Conservation (phyloP, 805 yeast species). For the Nematodospora valgi region DNA sequence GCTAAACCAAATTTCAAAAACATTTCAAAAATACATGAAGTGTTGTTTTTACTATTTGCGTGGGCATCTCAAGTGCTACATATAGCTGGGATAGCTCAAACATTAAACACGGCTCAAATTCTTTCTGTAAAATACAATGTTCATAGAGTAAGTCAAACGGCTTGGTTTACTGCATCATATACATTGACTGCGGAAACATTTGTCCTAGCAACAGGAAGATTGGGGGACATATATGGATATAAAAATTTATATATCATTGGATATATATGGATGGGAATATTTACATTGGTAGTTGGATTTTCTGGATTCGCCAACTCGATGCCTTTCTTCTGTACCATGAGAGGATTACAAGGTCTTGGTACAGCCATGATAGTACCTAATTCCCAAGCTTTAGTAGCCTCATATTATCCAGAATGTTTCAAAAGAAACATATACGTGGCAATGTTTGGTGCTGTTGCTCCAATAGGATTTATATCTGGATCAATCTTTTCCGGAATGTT, state of each 20-base stretch:
- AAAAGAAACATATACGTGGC: constrained; percentile 23
- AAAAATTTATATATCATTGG: constrained; percentile 26
- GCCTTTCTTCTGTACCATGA: constrained; percentile 25
- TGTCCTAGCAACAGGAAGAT: constrained; percentile 29
- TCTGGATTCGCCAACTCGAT: constrained; percentile 20
- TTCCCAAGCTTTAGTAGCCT: constrained; percentile 29
- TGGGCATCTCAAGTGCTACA: constrained; percentile 28
- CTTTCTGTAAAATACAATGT: constrained; percentile 24
- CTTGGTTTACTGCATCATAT: constrained; percentile 35
- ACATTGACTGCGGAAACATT: constrained; percentile 37
- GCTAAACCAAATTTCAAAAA: constrained; percentile 19
- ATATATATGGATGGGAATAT: constrained; percentile 19
- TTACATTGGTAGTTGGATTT: constrained; percentile 25
- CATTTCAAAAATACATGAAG: constrained; percentile 20
- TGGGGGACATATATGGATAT: constrained; percentile 36
- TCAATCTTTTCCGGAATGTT: constrained; percentile 25
- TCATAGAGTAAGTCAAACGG: constrained; percentile 24
- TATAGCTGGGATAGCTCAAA: constrained; percentile 29
- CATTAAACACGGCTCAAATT: constrained; percentile 16
- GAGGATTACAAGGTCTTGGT: constrained; percentile 35
- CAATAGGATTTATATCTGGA: constrained; percentile 29
- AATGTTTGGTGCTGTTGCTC: constrained; percentile 34
- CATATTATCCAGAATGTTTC: constrained; percentile 23
- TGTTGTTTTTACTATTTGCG: constrained; percentile 19
- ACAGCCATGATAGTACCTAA: constrained; percentile 35